Evolutionary conservation across 2,329 filamentous ascomycete genomes (phyloP).

Genomic region (Fusarium keratoplasticum): DNA sequence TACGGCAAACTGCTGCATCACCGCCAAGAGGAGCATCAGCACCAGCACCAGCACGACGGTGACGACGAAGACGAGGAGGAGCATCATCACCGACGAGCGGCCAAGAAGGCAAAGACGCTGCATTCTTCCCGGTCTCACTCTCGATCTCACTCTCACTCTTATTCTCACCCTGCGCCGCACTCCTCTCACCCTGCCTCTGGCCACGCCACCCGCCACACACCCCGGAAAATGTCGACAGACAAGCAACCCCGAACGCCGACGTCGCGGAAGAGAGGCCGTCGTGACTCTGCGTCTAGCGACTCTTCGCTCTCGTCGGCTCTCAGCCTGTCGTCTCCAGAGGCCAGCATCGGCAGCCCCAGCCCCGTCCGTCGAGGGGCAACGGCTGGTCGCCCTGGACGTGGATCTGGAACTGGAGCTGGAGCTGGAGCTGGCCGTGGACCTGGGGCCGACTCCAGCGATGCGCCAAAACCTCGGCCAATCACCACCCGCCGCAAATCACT

Average conservation of each 20-base stretch:
- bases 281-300: slow-evolving; percentile 55
- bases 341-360: slow-evolving; percentile 44
- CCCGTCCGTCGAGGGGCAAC: slow-evolving; percentile 45
- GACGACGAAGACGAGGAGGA: slow-evolving; percentile 17
- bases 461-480: slow-evolving; percentile 55
- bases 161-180: slow-evolving; percentile 12
- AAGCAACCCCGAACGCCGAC: slow-evolving; percentile 48
- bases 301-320: slow-evolving; percentile 56
- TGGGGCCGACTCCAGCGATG: slow-evolving; percentile 49
- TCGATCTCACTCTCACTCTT: slow-evolving; percentile 34
- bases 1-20: slow-evolving; percentile 61
- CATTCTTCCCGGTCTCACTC: slow-evolving; percentile 31
- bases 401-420: slow-evolving; percentile 38
- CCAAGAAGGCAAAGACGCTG: slow-evolving; percentile 53
- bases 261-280: slow-evolving; percentile 49
- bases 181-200: slow-evolving; percentile 25
- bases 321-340: slow-evolving; percentile 55
- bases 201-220: slow-evolving; percentile 41
- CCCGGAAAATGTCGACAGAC: slow-evolving; percentile 42
- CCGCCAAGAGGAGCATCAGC: slow-evolving; percentile 36
- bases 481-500: slow-evolving; percentile 54
- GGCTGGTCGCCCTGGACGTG: slow-evolving; percentile 32
- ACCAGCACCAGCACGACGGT: slow-evolving; percentile 21
- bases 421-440: slow-evolving; percentile 41
- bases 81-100: slow-evolving; percentile 41